phyloP scores from a whole-genome alignment of 371 early-diverging fungal species.

The Rhizopus arrhizus region DNA sequence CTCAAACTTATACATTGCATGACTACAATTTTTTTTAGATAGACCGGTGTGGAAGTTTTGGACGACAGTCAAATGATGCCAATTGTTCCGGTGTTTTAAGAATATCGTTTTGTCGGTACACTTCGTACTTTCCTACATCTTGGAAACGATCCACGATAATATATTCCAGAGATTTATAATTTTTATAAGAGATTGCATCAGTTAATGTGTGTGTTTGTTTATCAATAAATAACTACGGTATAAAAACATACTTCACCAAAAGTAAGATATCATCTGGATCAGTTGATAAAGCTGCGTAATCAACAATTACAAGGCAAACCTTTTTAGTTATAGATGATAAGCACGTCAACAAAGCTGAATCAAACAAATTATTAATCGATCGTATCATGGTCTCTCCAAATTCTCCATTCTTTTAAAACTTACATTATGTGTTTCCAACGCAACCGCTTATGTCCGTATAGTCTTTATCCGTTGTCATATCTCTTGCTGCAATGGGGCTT shows the following conservation, averaged over 20 bases:
- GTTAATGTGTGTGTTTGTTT: slow-evolving; percentile 14
- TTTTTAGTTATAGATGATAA: slow-evolving; percentile 19
- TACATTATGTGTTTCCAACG: slow-evolving; percentile 1
- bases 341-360: slow-evolving; percentile 13
- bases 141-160: slow-evolving; percentile 23
- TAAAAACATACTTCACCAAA: slow-evolving; percentile 19
- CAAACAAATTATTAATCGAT: slow-evolving; percentile 7
- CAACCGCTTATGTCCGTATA: slow-evolving; percentile 8
- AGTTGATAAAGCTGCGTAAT: slow-evolving; percentile 22
- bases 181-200: slow-evolving; percentile 14
- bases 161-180: slow-evolving; percentile 20
- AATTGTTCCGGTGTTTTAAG: slow-evolving; percentile 9
- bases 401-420: slow-evolving; percentile 2
- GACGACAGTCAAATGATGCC: slow-evolving; percentile 13
- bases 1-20: background rate
- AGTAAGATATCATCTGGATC: slow-evolving; percentile 22
- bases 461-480: slow-evolving; percentile 12
- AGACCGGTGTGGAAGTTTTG: slow-evolving; percentile 11
- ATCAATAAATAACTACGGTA: slow-evolving; percentile 10
- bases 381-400: slow-evolving; percentile 7
- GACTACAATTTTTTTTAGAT: slow-evolving; percentile 14
- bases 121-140: slow-evolving; percentile 22
- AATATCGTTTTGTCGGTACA: slow-evolving; percentile 16
- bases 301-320: slow-evolving; percentile 19
- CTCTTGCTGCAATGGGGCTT: slow-evolving; percentile 13